Evolutionary conservation across 495 filamentous ascomycete species (phyloP).

Genomic region (Astrothelium subdiscretum): DNA sequence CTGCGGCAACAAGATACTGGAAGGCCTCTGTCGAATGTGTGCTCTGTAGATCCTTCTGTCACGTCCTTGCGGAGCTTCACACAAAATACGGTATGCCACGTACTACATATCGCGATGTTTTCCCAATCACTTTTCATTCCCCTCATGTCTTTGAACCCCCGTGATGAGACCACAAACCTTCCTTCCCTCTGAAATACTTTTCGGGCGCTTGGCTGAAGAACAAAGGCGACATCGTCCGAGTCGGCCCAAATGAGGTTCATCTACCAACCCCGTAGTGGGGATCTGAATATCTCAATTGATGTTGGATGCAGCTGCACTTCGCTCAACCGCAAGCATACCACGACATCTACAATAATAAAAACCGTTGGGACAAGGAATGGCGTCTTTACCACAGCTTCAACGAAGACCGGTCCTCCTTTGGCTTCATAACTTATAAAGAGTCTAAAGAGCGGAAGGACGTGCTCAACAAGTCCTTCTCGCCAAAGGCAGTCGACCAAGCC

Average conservation of each 20-base stretch:
- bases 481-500: slow-evolving; percentile 20
- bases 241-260: slow-evolving; percentile 21
- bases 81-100: slow-evolving; percentile 8
- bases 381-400: slow-evolving; percentile 27
- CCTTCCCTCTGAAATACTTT: neutral
- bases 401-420: slow-evolving; percentile 28
- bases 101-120: no score
- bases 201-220: slow-evolving; percentile 1
- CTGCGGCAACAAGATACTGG: slow-evolving; percentile 8
- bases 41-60: slow-evolving; percentile 10
- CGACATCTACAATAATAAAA: slow-evolving; percentile 28
- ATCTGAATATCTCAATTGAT: neutral
- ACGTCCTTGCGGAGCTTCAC: slow-evolving; percentile 13
- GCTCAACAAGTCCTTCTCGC: slow-evolving; percentile 29
- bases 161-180: neutral
- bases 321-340: slow-evolving; percentile 28
- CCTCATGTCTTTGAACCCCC: no score
- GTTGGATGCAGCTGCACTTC: slow-evolving; percentile 30
- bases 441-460: slow-evolving; percentile 30
- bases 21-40: slow-evolving; percentile 15
- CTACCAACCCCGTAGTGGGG: neutral
- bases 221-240: slow-evolving; percentile 23
- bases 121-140: no score
- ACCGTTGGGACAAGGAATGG: slow-evolving; percentile 30
- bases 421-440: slow-evolving; percentile 22